Evolutionary conservation across 1,284 basidiomycete genomes (phyloP).

Genomic region (Rhodotorula glutinis): DNA sequence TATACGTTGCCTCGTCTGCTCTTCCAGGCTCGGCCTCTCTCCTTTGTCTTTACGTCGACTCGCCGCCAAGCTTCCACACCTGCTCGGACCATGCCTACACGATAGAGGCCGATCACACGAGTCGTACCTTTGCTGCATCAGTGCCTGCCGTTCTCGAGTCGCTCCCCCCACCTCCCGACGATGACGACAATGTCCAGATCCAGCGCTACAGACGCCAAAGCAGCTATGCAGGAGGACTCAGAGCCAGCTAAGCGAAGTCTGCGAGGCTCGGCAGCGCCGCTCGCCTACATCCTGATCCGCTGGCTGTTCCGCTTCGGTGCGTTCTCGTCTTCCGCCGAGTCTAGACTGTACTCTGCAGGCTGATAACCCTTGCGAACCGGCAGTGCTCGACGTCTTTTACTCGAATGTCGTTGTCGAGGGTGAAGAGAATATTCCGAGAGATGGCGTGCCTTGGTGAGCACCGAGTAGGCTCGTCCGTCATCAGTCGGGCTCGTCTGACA

Average conservation of each 20-base stretch:
- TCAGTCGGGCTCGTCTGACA: background rate
- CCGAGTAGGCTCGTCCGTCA: too few relatives aligned
- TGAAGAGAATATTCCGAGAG: constrained; percentile 62
- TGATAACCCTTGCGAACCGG: constrained; percentile 57
- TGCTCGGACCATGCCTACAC: too few relatives aligned
- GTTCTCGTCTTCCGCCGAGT: too few relatives aligned
- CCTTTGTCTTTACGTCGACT: too few relatives aligned
- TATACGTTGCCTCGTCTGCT: too few relatives aligned
- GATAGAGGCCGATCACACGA: too few relatives aligned
- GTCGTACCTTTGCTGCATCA: too few relatives aligned
- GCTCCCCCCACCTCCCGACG: background rate
- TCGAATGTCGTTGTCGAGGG: constrained; percentile 82
- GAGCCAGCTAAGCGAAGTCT: background rate
- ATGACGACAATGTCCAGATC: background rate
- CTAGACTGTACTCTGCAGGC: background rate
- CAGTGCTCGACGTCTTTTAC: constrained; percentile 78
- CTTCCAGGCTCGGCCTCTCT: too few relatives aligned
- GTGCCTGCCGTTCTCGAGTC: too few relatives aligned
- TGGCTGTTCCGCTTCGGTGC: constrained; percentile 22
- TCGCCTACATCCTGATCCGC: constrained; percentile 32
- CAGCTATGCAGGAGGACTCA: too few relatives aligned
- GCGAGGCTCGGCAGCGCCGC: constrained; percentile 9
- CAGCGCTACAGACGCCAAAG: too few relatives aligned
- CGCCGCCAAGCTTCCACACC: too few relatives aligned
- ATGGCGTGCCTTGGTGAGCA: constrained; percentile 67